These are phyloP conservation scores for Lophiotrema nucula DNA, from an alignment of 495 filamentous ascomycete genomes.

Conservation along the genomic window DNA sequence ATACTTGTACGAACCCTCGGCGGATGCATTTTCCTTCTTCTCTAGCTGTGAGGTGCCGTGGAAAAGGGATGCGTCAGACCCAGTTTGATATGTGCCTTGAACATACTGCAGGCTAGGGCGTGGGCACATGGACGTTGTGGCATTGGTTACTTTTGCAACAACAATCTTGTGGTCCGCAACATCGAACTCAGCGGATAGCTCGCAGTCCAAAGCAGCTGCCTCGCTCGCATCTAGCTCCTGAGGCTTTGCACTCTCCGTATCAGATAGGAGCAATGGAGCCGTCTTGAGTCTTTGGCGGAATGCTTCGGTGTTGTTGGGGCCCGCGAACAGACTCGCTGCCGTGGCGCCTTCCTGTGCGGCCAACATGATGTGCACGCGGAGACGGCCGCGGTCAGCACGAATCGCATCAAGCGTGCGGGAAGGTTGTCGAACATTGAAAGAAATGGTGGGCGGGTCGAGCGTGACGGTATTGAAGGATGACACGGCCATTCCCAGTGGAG, in stretches of 20 bases:
- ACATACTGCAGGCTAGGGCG: constrained; percentile 3
- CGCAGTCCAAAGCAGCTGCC: constrained; percentile 46
- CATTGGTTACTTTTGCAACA: constrained; percentile 43
- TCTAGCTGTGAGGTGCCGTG: no score
- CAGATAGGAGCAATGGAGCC: neutral
- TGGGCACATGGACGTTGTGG: neutral
- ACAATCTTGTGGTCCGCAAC: constrained; percentile 58
- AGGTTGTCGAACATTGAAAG: constrained; percentile 75
- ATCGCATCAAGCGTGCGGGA: constrained; percentile 71
- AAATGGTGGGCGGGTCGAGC: constrained; percentile 66
- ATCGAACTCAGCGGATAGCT: constrained; percentile 39
- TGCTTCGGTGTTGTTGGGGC: neutral
- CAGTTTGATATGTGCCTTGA: constrained; percentile 1
- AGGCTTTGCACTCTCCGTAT: neutral
- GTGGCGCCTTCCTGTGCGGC: neutral
- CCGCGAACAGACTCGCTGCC: neutral
- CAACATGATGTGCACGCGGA: neutral
- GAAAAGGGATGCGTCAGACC: no score
- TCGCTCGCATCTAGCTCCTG: constrained; percentile 33
- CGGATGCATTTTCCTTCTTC: no score
- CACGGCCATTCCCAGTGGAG: constrained; percentile 67
- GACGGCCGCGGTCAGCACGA: neutral
- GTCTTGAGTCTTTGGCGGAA: neutral
- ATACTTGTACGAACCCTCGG: no score
- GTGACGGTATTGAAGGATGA: constrained; percentile 80